These are phyloP conservation scores for Inonotus obliquus DNA, from an alignment of 1,284 basidiomycete species.

Conservation along the genomic window DNA sequence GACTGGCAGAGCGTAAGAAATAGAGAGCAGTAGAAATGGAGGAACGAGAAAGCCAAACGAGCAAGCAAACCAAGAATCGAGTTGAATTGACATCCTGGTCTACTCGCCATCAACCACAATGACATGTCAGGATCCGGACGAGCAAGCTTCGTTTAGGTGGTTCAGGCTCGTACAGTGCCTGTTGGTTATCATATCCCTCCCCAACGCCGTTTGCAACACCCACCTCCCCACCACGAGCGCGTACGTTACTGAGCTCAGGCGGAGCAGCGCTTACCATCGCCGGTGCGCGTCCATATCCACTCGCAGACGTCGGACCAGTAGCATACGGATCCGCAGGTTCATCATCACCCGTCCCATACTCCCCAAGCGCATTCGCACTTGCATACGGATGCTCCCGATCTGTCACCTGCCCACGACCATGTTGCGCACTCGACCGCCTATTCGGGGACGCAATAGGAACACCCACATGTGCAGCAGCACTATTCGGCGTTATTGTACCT, in stretches of 20 bases:
- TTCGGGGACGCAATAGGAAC: conserved; percentile 63
- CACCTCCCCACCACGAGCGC: conserved; percentile 60
- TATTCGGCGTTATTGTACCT: conserved; percentile 59
- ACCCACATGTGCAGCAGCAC: conserved; percentile 68
- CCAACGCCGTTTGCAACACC: conserved; percentile 54
- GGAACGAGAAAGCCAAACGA: too few relatives aligned
- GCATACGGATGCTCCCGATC: conserved; percentile 15
- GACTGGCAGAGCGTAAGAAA: background rate
- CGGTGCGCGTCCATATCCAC: conserved; percentile 58
- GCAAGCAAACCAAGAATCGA: background rate
- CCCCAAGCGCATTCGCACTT: conserved; percentile 1
- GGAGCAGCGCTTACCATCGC: conserved; percentile 72
- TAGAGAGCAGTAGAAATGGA: too few relatives aligned
- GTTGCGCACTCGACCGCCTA: conserved; percentile 47
- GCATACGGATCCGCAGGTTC: background rate
- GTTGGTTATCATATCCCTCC: conserved; percentile 49
- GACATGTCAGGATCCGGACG: conserved; percentile 69
- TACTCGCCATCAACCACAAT: conserved; percentile 42
- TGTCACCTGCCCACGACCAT: conserved; percentile 11
- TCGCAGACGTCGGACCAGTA: background rate
- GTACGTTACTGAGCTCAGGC: conserved; percentile 65
- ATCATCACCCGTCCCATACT: conserved; percentile 1
- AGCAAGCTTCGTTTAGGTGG: conserved; percentile 50
- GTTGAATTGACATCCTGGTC: background rate
- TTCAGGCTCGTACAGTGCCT: conserved; percentile 39